Conservation (phyloP, 495 filamentous ascomycete genomes). For the Diplogelasinospora grovesii region DNA sequence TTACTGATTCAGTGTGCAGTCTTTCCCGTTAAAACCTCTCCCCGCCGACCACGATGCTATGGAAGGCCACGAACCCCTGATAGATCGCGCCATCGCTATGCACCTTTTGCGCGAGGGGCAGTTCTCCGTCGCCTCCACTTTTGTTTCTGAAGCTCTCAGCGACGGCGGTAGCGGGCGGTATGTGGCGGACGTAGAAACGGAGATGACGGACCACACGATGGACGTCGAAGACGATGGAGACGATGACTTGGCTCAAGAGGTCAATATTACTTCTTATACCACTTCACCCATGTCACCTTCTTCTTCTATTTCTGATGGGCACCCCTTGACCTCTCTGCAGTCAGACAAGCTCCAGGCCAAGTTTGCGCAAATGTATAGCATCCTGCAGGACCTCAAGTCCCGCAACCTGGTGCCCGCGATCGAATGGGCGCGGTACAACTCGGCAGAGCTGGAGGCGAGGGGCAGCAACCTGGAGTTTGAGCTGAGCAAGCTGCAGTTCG, state of each 20-base stretch:
- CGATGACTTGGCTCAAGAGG: too few relatives aligned
- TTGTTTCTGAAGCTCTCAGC: constrained; percentile 64
- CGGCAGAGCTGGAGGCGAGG: constrained; percentile 61
- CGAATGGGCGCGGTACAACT: constrained; percentile 70
- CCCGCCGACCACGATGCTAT: constrained; percentile 81
- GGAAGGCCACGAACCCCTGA: constrained; percentile 62
- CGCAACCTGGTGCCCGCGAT: constrained; percentile 78
- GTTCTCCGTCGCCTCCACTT: constrained; percentile 78
- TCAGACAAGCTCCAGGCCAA: constrained; percentile 64
- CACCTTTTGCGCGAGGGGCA: constrained; percentile 92
- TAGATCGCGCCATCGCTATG: constrained; percentile 93
- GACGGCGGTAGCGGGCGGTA: too few relatives aligned
- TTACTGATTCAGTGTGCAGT: constrained; percentile 34
- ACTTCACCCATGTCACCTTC: too few relatives aligned
- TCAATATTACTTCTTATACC: too few relatives aligned
- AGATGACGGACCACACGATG: neutral
- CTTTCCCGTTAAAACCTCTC: constrained; percentile 70
- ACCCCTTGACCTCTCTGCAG: constrained; percentile 51
- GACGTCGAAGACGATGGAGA: constrained; percentile 10
- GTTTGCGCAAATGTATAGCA: constrained; percentile 86
- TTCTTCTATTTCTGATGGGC: constrained; percentile 65
- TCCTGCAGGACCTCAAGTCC: constrained; percentile 67
- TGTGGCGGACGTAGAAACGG: too few relatives aligned
- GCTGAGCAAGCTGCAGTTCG: constrained; percentile 75
- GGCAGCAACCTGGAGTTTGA: constrained; percentile 95